Conservation (phyloP, 257 asterid genomes). For the Nicotiana noctiflora region DNA sequence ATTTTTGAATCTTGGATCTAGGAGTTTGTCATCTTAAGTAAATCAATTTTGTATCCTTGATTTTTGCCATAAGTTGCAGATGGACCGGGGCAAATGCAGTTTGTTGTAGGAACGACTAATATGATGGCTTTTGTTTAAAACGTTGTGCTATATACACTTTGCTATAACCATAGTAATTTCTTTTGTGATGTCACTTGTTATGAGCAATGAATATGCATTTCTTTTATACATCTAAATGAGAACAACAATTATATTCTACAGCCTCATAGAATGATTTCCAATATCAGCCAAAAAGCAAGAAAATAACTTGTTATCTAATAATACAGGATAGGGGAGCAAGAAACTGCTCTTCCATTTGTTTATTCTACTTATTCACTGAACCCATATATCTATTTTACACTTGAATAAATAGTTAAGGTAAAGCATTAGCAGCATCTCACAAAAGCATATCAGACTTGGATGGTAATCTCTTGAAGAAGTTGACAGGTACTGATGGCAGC, state of each 20-base stretch:
- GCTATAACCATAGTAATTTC: not conserved
- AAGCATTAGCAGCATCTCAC: constrained; percentile 19
- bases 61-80: not conserved
- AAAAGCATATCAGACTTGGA: constrained; percentile 76
- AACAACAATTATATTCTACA: not conserved
- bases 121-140: not conserved
- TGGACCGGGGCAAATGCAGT: not conserved
- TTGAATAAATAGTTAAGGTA: not conserved
- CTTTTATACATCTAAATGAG: constrained; percentile 16
- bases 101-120: not conserved
- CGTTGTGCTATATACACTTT: not conserved
- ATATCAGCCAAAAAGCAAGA: not conserved
- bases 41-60: not conserved
- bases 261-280: not conserved
- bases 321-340: constrained; percentile 10
- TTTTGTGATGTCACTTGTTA: not conserved
- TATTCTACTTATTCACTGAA: constrained; percentile 15
- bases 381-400: constrained; percentile 7
- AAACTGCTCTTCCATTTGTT: not conserved
- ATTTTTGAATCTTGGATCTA: constrained; percentile 33
- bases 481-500: constrained; percentile 73
- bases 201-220: not conserved
- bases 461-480: constrained; percentile 94
- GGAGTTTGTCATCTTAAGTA: constrained; percentile 12
- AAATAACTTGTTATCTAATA: constrained; percentile 9